A percentile compares a stretch with the other conserved stretches of the same genome.
These are phyloP conservation scores for Venturiaceae sp. DNA, from an alignment of 2,329 filamentous ascomycete species.

Conservation along the genomic window DNA sequence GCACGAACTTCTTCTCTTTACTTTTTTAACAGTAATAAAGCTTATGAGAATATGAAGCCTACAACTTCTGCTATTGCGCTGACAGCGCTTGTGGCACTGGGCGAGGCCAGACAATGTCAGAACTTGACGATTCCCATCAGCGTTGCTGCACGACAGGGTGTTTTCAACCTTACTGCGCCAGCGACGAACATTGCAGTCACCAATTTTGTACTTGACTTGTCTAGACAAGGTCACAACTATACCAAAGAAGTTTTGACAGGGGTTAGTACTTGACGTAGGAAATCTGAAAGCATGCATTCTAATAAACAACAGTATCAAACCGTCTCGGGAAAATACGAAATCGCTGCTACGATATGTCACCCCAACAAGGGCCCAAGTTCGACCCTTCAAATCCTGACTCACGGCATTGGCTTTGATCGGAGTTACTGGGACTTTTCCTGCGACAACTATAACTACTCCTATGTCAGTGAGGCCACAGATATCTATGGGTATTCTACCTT, in stretches of 20 bases:
- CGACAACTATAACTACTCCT: slow-evolving; percentile 53
- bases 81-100: background rate
- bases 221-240: slow-evolving; percentile 41
- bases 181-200: slow-evolving; percentile 46
- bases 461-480: slow-evolving; percentile 45
- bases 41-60: background rate
- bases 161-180: slow-evolving; percentile 41
- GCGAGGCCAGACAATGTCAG: slow-evolving; percentile 21
- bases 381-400: slow-evolving; percentile 39
- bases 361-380: slow-evolving; percentile 33
- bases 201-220: slow-evolving; percentile 43
- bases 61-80: background rate
- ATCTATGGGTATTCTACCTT: slow-evolving; percentile 47
- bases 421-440: slow-evolving; percentile 32
- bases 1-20: background rate
- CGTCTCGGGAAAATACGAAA: slow-evolving; percentile 43
- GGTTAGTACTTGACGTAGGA: slow-evolving; percentile 19
- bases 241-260: slow-evolving; percentile 34
- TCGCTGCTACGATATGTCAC: slow-evolving; percentile 52
- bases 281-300: background rate
- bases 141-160: slow-evolving; percentile 43
- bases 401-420: slow-evolving; percentile 47
- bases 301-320: slow-evolving; percentile 32
- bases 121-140: slow-evolving; percentile 48
- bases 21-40: background rate